Evolutionary conservation across 495 filamentous ascomycete species (phyloP), one percentile per base, ranked within the genome.

Genomic region (Hypoxylon cercidicola): DNA sequence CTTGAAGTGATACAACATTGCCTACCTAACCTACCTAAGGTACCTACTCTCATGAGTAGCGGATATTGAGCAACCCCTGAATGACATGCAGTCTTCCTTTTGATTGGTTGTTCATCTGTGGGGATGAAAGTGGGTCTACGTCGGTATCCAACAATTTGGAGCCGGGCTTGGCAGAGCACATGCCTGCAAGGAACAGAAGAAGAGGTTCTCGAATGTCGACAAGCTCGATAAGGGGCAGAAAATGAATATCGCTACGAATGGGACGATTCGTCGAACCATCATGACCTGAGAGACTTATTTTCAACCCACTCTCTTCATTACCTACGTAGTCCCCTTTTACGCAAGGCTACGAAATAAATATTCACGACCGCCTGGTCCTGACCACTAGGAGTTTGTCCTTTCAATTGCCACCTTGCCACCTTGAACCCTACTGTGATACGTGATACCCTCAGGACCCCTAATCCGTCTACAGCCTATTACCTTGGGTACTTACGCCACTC

Each of bases 261-360:
- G 64, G 43, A 68, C 64, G 64, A 68, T 68, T 37, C 54, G 59
- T 68, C 64, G 64, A 68, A 68, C 64, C 64, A 68, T 62, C 54
- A 68, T 68, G 64, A 68, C n/a, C 64, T 68, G 64, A 68, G 64
- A 68, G 4, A 37, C 13, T 54, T 45, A 35, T 8, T 52, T 60
- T 47, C 34, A 28, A 28, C 25, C 25, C 7, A 28, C 25, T 28
- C 25, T 28, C 25, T 28, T 28, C 3, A 28, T 28, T 28, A 28
- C 25, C 25, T 28, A 18, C 45, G 23, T 48, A 25, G 8, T 46
- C 44, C 44, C 44, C 7, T 65, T 64, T 32, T 35, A 54, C 30
- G 23, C 28, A 30, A 46, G 20, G 35, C 34, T 51, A 32, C 49
- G 47, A 46, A 64, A 60, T 60, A 66, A 66, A 66, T 60, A 55